Conservation (phyloP, 257 asterid species). For the Plectranthus barbatus region DNA sequence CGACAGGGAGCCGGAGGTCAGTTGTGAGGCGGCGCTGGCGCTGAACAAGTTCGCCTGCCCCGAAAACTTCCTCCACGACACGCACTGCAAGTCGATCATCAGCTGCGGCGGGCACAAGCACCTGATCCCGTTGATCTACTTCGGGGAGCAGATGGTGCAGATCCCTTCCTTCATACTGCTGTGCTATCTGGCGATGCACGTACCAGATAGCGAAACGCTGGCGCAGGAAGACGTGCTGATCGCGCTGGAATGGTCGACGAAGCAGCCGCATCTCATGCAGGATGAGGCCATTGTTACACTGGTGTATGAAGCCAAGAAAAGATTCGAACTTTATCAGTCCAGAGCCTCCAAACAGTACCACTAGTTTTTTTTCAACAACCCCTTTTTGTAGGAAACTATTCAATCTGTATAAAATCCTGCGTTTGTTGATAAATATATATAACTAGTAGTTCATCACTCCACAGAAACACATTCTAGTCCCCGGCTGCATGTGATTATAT, state of each 20-base stretch:
- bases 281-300: constrained; percentile 33
- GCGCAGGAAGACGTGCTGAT: constrained; percentile 48
- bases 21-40: constrained; percentile 44
- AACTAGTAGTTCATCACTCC: no score
- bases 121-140: constrained; percentile 36
- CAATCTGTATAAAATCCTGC: no score
- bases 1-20: constrained; percentile 53
- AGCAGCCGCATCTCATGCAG: constrained; percentile 41
- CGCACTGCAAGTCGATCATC: constrained; percentile 54
- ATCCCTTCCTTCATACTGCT: constrained; percentile 48
- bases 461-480: neutral
- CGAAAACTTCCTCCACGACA: constrained; percentile 47
- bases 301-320: constrained; percentile 52
- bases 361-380: no score
- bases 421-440: no score
- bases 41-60: constrained; percentile 57
- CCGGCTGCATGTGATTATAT: neutral
- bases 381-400: no score
- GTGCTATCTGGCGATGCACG: constrained; percentile 58
- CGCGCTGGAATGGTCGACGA: constrained; percentile 55
- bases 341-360: constrained; percentile 39
- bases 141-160: constrained; percentile 64
- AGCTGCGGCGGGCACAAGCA: constrained; percentile 44
- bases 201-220: constrained; percentile 51
- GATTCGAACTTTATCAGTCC: constrained; percentile 62